Conservation (phyloP, 2,329 filamentous ascomycete species). For the Fusarium lateritium region DNA sequence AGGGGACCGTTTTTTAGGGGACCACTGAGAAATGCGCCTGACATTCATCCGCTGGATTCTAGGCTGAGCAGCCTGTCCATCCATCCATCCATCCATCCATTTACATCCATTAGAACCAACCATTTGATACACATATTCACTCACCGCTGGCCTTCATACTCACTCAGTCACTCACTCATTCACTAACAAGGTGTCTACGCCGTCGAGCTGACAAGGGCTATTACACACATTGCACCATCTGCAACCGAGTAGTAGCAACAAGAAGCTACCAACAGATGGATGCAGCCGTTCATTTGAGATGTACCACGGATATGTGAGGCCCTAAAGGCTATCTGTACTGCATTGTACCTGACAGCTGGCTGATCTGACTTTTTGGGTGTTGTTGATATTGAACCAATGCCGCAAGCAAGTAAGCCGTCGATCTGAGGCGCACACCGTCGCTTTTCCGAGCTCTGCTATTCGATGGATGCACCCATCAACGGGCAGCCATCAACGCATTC, state of each 20-base stretch:
- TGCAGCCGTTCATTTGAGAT: background rate
- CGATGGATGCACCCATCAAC: conserved; percentile 36
- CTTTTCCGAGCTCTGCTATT: conserved; percentile 28
- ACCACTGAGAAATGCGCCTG: conserved; percentile 35
- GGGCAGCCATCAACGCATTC: conserved; percentile 20
- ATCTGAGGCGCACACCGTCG: conserved; percentile 32
- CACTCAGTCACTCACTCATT: conserved; percentile 5
- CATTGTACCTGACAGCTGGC: conserved; percentile 26
- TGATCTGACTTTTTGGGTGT: conserved; percentile 12
- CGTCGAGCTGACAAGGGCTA: conserved; percentile 12
- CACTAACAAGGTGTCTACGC: conserved; percentile 5
- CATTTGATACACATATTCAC: conserved; percentile 4
- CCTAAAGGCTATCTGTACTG: conserved; percentile 1
- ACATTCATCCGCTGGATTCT: conserved; percentile 28
- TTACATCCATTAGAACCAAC: conserved; percentile 4
- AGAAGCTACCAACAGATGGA: conserved; percentile 1
- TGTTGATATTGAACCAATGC: conserved; percentile 20
- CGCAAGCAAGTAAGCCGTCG: conserved; percentile 32
- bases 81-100: background rate
- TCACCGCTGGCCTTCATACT: conserved; percentile 31
- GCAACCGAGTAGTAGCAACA: conserved; percentile 12
- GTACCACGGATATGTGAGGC: too few species aligned
- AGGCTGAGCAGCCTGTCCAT: conserved; percentile 1
- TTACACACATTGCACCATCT: conserved; percentile 29
- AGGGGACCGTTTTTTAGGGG: conserved; percentile 39